Evolutionary conservation across 306 rosid genomes (phyloP), one percentile per base, ranked within the genome.

Genomic region (Argentina anserina): DNA sequence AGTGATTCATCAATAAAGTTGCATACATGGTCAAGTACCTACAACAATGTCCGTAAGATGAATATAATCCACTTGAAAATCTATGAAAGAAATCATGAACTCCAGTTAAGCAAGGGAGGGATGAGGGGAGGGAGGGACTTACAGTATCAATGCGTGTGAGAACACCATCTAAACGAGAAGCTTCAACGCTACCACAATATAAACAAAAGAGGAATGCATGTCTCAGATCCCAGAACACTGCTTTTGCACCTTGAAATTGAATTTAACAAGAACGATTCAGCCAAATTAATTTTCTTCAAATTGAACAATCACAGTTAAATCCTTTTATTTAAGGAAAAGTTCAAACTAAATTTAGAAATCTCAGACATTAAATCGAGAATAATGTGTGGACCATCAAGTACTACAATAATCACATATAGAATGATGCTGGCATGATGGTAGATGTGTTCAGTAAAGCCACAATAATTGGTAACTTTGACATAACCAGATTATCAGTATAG

Each of bases 191-290:
- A 45, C 86, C 84, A 25, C 78, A 83, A 74, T 86, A 86, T 69
- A 86, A 79, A 31, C 65, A 7, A 29, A 65, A 86, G 76, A 79
- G 71, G 68, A 78, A 83, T 50, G 67, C 68, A 52, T 76, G 79
- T 71, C 79, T 81, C 33, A 86, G 87, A 81, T 86, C 90, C 87
- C 83, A 86, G 60, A 81, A 83, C 75, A 86, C 80, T 10, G 80
- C 78, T 73, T 80, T 83, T 81, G 85, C 78, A 71, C 87, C 90
- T 86, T 78, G 73, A 79, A 25, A 47, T 70, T 43, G 42, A 74
- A 74, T 20, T 43, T 13, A 60, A 26, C 13, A 37, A 36, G 45
- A 39, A 34, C 6, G 55, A 58, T 18, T 53, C 17, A 72, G 60
- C 43, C 25, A 58, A 6, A 46, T 14, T 67, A 47, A 23, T 31